These are phyloP conservation scores for Pholiota adiposa DNA, from an alignment of 1,284 basidiomycete genomes.

Conservation along the genomic window DNA sequence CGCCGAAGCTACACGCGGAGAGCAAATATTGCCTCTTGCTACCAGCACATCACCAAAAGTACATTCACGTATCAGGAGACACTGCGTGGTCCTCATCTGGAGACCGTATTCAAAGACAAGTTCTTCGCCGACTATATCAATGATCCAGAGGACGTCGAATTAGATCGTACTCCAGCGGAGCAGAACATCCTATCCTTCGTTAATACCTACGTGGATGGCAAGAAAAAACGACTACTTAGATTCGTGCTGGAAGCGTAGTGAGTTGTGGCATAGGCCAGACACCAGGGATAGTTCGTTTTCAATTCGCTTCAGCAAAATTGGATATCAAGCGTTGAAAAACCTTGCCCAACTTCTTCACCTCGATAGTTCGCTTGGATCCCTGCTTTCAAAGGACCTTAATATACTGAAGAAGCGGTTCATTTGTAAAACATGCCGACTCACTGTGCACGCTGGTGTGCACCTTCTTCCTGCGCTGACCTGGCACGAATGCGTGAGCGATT, in stretches of 20 bases:
- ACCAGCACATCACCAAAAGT: too few relatives aligned
- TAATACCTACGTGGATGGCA: neutral
- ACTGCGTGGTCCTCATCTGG: too few relatives aligned
- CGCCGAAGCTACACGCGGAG: too few relatives aligned
- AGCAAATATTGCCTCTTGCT: too few relatives aligned
- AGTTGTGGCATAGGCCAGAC: neutral
- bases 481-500: neutral
- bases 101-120: too few relatives aligned
- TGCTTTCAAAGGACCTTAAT: constrained; percentile 2
- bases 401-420: neutral
- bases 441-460: neutral
- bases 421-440: neutral
- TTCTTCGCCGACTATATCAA: neutral
- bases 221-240: neutral
- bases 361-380: neutral
- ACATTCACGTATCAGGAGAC: too few relatives aligned
- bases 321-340: neutral
- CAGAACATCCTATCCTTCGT: neutral
- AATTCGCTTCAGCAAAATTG: neutral
- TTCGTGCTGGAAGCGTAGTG: neutral
- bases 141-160: neutral
- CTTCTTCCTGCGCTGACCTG: neutral
- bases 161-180: neutral
- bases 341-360: neutral
- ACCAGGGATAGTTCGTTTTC: neutral